Conservation (phyloP, 139 green algal species). For the Chlorella sorokiniana region DNA sequence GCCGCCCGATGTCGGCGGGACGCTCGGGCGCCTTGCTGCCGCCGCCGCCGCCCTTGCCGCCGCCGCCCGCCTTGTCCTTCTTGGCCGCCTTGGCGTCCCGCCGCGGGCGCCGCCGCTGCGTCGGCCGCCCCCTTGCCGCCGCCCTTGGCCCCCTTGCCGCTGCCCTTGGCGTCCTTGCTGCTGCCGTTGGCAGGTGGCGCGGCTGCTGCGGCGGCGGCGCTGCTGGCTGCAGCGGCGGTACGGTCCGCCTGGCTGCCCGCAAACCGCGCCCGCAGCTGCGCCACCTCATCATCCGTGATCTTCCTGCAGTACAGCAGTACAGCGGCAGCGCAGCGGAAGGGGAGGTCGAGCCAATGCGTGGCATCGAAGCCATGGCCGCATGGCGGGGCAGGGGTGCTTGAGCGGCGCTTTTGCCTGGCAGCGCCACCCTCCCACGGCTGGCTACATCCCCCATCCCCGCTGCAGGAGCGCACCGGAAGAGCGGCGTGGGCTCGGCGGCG, state of each 20-base stretch:
- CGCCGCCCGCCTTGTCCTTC: constrained; percentile 32
- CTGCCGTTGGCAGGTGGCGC: neutral
- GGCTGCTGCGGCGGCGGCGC: constrained; percentile 15
- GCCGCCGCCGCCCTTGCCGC: constrained; percentile 5
- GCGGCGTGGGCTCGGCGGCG: constrained; percentile 46
- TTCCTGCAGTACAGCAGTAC: constrained; percentile 18
- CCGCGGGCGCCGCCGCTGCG: neutral
- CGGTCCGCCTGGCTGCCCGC: constrained; percentile 49
- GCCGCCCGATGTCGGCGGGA: constrained; percentile 56
- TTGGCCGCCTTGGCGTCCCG: neutral
- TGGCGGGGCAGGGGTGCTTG: too few relatives aligned
- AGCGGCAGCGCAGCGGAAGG: neutral
- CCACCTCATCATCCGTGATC: constrained; percentile 56
- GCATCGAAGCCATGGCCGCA: neutral
- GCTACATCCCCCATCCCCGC: neutral
- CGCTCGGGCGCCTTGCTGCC: constrained; percentile 21
- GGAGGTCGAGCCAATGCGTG: neutral
- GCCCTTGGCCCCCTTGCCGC: neutral
- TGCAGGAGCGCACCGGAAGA: constrained; percentile 50
- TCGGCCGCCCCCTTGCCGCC: neutral
- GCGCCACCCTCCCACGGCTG: neutral
- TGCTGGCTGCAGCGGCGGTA: constrained; percentile 17
- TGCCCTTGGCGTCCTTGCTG: constrained; percentile 30
- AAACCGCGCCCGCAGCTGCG: constrained; percentile 40
- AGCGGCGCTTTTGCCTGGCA: too few relatives aligned